Base-by-base conservation (phyloP, 768 basidiomycete species). In the Holtermanniella nyarrowii region DNA sequence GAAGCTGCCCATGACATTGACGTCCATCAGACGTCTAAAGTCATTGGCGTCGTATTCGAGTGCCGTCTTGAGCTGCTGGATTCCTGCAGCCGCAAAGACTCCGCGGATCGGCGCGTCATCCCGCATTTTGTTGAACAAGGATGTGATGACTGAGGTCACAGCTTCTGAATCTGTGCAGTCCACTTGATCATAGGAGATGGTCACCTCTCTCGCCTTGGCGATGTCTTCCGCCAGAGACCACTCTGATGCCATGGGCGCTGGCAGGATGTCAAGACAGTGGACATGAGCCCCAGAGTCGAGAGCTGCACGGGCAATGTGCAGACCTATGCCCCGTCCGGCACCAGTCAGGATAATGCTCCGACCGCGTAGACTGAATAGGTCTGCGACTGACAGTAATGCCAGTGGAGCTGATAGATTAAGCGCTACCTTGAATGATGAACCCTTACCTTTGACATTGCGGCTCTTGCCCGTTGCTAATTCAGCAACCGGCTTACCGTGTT, bases 271-370 rank as follows among this genome's bases (percentile, higher is more conserved):
- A 26, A 63, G 49, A 46, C 61, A 63, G 45, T 47, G 31, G 12
- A 68, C 66, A 42, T 55, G 47, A 3, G 61, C 56, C 18, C 56
- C 62, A n/a, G 60, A 42, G 54, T 70, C 63, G 11, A 70, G 50
- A 1, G 61, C 46, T 14, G 65, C 52, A 21, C 58, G 57, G 18
- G 62, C 66, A n/a, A 66, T 49, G 22, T 58, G 58, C 10, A 70
- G 49, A 7, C 68, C 68, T 3, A 69, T 52, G 42, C 68, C 68
- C 18, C 68, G 58, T 2, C 54, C 68, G 0, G 57, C 68, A 7
- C 68, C 68, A 1, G 68, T 65, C 42, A 67, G 53, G 46, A 67
- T 47, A 23, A 62, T 50, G 2, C 55, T 61, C 13, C 60, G 62
- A 37, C 51, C 47, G 1, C 50, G 39, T 42, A 70, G 60, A 5